Conservation (phyloP, 306 rosid genomes). For the Lagenaria siceraria region DNA sequence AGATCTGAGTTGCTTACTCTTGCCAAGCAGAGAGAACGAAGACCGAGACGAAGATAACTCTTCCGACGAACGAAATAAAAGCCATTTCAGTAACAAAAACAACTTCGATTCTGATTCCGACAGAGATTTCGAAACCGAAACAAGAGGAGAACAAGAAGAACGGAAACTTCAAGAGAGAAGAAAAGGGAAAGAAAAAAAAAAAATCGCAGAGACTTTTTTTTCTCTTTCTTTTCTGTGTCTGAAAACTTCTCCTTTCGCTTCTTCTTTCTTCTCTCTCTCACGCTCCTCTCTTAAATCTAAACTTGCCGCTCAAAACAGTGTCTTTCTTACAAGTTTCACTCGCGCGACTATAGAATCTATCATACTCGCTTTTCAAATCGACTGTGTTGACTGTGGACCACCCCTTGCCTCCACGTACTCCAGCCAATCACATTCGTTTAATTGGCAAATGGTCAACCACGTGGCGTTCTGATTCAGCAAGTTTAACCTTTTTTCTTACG, state of each 20-base stretch:
- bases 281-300: slow-evolving; percentile 1
- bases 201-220: background rate
- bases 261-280: background rate
- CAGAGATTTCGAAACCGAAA: background rate
- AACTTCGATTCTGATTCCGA: background rate
- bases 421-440: slow-evolving; percentile 1
- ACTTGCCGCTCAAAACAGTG: background rate
- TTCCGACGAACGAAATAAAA: slow-evolving; percentile 41
- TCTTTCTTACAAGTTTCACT: background rate
- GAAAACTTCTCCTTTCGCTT: background rate
- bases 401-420: background rate
- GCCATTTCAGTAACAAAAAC: slow-evolving; percentile 28
- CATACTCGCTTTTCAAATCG: background rate
- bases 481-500: no score
- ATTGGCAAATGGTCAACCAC: background rate
- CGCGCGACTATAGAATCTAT: background rate
- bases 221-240: background rate
- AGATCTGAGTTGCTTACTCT: slow-evolving; percentile 44
- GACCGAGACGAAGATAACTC: slow-evolving; percentile 47
- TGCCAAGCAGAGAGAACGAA: slow-evolving; percentile 54
- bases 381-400: background rate
- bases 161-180: background rate
- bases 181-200: background rate
- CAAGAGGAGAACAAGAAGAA: background rate
- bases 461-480: background rate